phyloP scores from a whole-genome alignment of 768 basidiomycete genomes.

The Leucocoprinus sp. region DNA sequence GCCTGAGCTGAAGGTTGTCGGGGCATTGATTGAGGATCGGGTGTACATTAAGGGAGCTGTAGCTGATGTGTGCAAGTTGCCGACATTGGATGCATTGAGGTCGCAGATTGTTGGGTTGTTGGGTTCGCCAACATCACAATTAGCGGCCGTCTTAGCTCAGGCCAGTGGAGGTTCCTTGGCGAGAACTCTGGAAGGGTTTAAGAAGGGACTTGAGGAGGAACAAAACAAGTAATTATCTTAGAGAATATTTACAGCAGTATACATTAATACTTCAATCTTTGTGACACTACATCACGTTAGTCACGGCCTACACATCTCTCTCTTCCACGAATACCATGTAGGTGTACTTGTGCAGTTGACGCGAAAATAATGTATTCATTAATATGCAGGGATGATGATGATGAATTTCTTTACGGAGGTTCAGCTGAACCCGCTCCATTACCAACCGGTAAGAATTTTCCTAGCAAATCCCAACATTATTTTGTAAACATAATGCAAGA shows the following conservation, averaged over 20 bases:
- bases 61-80: conserved; percentile 61
- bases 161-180: conserved; percentile 65
- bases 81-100: conserved; percentile 67
- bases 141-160: conserved; percentile 44
- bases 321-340: conserved; percentile 6
- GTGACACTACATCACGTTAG: conserved; percentile 8
- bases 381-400: conserved; percentile 61
- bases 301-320: neutral
- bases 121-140: conserved; percentile 63
- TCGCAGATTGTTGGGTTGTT: conserved; percentile 83
- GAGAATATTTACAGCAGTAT: conserved; percentile 1
- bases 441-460: conserved; percentile 15
- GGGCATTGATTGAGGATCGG: conserved; percentile 71
- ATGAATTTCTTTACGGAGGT: conserved; percentile 71
- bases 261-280: no score
- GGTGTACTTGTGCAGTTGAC: conserved; percentile 1
- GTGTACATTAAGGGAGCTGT: conserved; percentile 56
- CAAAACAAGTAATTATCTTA: conserved; percentile 2
- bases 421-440: conserved; percentile 24
- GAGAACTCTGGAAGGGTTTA: conserved; percentile 69
- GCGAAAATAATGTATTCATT: neutral
- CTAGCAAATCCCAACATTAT: conserved; percentile 23
- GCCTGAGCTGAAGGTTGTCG: conserved; percentile 68
- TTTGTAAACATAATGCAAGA: conserved; percentile 11
- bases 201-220: conserved; percentile 61